phyloP scores from a whole-genome alignment of 208 protist genomes.

The Leishmania tropica region DNA sequence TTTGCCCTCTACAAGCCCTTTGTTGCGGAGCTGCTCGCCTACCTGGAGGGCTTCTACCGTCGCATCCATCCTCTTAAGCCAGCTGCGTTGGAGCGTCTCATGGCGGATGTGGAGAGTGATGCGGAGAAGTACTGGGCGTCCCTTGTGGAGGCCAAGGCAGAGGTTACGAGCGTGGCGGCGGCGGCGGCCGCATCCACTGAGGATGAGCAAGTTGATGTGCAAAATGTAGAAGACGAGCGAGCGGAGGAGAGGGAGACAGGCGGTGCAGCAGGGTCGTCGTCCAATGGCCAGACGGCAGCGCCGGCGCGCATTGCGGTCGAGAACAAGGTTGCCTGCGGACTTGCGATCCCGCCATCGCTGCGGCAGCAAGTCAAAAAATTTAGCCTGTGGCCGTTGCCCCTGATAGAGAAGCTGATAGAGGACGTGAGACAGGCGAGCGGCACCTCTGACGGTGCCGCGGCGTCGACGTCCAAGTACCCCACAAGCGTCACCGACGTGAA shows the following conservation, averaged over 20 bases:
- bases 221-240: slow-evolving; percentile 8
- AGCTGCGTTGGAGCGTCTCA: slow-evolving; percentile 42
- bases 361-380: slow-evolving; percentile 68
- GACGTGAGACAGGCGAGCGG: neutral
- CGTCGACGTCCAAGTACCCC: slow-evolving; percentile 24
- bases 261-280: neutral
- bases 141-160: slow-evolving; percentile 48
- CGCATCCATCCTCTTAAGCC: slow-evolving; percentile 59
- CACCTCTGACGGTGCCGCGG: neutral
- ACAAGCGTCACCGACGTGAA: slow-evolving; percentile 56
- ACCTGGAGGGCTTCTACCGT: slow-evolving; percentile 67
- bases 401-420: slow-evolving; percentile 37
- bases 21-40: slow-evolving; percentile 51
- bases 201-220: neutral
- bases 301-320: slow-evolving; percentile 24
- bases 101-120: slow-evolving; percentile 52
- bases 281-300: neutral
- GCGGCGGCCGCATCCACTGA: slow-evolving; percentile 38
- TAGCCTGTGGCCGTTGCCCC: slow-evolving; percentile 72
- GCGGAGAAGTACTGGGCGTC: slow-evolving; percentile 76
- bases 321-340: slow-evolving; percentile 46
- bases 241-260: neutral
- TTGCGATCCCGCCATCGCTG: slow-evolving; percentile 66
- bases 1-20: slow-evolving; percentile 67
- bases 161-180: slow-evolving; percentile 22